These are phyloP conservation scores for Basidiobolus meristosporus DNA, from an alignment of 371 early-diverging fungal genomes.

Conservation along the genomic window DNA sequence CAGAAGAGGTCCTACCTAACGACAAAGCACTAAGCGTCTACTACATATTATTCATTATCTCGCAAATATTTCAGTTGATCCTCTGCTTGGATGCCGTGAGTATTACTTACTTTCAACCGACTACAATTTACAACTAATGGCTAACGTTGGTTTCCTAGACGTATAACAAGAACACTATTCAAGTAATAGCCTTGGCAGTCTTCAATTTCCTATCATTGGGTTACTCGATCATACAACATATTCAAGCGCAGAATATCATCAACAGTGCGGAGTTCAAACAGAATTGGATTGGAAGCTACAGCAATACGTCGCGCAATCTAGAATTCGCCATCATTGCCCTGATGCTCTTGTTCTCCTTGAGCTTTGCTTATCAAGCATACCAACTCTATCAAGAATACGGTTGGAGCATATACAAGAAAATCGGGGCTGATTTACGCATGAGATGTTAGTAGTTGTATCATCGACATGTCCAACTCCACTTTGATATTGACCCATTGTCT, in stretches of 20 bases:
- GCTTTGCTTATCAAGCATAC: conserved; percentile 15
- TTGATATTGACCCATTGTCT: not conserved
- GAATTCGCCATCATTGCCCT: conserved; percentile 12
- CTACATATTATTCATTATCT: conserved; percentile 15
- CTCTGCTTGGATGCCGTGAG: conserved; percentile 17
- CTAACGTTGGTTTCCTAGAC: conserved; percentile 2
- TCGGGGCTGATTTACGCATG: conserved; percentile 82
- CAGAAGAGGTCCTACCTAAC: too few relatives aligned
- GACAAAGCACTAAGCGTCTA: conserved; percentile 7
- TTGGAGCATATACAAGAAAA: conserved; percentile 88
- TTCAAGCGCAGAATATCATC: not conserved
- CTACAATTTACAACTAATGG: too few relatives aligned
- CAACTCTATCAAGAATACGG: conserved; percentile 76
- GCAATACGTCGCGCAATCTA: too few relatives aligned
- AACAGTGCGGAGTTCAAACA: not conserved
- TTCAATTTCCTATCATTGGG: conserved; percentile 13
- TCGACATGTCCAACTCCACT: not conserved
- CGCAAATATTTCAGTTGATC: conserved; percentile 16
- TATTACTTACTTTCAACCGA: too few relatives aligned
- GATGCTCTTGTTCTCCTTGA: conserved; percentile 10
- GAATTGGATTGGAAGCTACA: too few relatives aligned
- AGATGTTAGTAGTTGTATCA: conserved; percentile 25
- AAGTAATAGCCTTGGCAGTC: conserved; percentile 12
- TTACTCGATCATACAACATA: conserved; percentile 13
- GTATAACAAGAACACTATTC: conserved; percentile 17